phyloP scores from a whole-genome alignment of 1,139 yeast species.

The Chernovozyma sophiae-reginae region DNA sequence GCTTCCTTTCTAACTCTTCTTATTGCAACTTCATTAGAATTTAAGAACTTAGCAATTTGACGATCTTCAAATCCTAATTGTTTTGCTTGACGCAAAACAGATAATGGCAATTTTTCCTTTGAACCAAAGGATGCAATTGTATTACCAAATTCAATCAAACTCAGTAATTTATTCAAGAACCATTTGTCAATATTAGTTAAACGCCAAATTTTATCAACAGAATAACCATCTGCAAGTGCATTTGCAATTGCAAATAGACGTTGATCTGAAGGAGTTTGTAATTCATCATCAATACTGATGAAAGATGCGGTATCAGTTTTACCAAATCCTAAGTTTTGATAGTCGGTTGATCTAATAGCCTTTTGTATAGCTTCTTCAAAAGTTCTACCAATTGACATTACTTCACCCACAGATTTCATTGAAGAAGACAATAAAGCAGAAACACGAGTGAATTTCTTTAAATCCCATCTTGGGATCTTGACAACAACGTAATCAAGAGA shows the following conservation, averaged over 20 bases:
- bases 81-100: slow-evolving; percentile 78
- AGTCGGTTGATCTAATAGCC: slow-evolving; percentile 95
- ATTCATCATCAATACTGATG: slow-evolving; percentile 87
- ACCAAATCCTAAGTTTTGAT: slow-evolving; percentile 91
- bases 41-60: slow-evolving; percentile 87
- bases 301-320: slow-evolving; percentile 71
- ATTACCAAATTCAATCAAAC: slow-evolving; percentile 66
- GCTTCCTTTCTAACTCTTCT: slow-evolving; percentile 87
- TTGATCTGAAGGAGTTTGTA: slow-evolving; percentile 94
- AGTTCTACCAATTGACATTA: slow-evolving; percentile 96
- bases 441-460: slow-evolving; percentile 92
- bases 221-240: slow-evolving; percentile 79
- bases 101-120: slow-evolving; percentile 58
- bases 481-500: slow-evolving; percentile 96
- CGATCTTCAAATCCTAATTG: slow-evolving; percentile 97
- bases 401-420: slow-evolving; percentile 99
- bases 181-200: slow-evolving; percentile 94
- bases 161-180: slow-evolving; percentile 85
- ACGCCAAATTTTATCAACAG: slow-evolving; percentile 89
- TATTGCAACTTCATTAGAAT: slow-evolving; percentile 89
- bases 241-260: slow-evolving; percentile 96
- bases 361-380: slow-evolving; percentile 98
- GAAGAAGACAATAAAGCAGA: slow-evolving; percentile 85
- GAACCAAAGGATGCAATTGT: slow-evolving; percentile 55
- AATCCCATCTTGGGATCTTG: slow-evolving; percentile 99